Evolutionary conservation across 2,329 filamentous ascomycete species (phyloP), one percentile per base, ranked within the genome.

Genomic region (Sporothrix euskadiensis): DNA sequence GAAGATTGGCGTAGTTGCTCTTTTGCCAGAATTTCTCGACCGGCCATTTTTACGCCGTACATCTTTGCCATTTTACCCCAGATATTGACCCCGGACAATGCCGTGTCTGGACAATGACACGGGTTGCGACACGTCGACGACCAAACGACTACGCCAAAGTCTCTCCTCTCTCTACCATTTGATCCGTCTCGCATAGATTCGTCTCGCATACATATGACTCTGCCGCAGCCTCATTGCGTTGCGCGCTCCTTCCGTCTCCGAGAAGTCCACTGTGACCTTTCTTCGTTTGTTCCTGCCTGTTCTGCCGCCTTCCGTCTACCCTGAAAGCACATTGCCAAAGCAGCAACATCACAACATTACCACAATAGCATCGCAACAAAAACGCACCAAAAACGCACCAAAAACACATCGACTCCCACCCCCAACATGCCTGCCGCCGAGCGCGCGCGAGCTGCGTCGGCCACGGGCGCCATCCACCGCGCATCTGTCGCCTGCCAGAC

Each of bases 401-500:
- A 2, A 49, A 49, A 49, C 6, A 49, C 16, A 26, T 35, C 35
- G 47, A 26, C 19, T 22, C 52, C n/a, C 49, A 3, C 49, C 49
- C 49, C 4, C 56, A 16, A 12, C 56, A 59, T 39, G 26, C 63
- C 26, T 69, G 39, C 41, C 41, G 71, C 44, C 2, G 54, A 54
- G 14, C 63, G 71, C 57, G 54, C 26, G 16, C 39, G 30, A 41
- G 30, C 44, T 3, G 26, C 44, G 5, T 54, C 72, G 4, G 12
- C 56, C 1, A 35, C 70, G 5, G 39, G n/a, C 19, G n/a, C 63
- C 14, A 41, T 30, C 30, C 69, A 74, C 52, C 73, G 73, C 5
- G 73, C 73, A 2, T 56, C 73, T 9, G 41, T 71, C 4, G 73
- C 73, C 5, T 74, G 73, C 54, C 73, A 57, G 52, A 72, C 52